phyloP scores from a whole-genome alignment of 345 rosid species.

The Nephelium lappaceum region DNA sequence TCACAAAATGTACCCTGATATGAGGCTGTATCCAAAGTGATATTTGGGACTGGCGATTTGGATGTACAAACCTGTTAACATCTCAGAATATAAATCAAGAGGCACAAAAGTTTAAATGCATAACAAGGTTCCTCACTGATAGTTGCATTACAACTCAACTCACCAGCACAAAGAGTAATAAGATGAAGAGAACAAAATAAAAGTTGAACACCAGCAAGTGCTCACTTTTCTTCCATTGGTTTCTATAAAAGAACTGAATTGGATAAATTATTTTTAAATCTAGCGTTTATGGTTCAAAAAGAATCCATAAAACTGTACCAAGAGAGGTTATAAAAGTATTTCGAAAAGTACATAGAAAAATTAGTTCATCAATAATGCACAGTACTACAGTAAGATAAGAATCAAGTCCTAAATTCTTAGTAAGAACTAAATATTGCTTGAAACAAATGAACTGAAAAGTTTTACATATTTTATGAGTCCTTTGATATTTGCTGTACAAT shows the following conservation, averaged over 20 bases:
- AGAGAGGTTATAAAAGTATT: not conserved
- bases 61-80: slow-evolving; percentile 68
- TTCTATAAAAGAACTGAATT: not conserved
- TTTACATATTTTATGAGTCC: not conserved
- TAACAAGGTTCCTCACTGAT: slow-evolving; percentile 13
- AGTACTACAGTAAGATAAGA: not conserved
- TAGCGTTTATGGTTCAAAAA: not conserved
- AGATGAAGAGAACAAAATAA: not conserved
- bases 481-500: not conserved
- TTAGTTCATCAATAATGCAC: slow-evolving; percentile 8
- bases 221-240: too few species aligned
- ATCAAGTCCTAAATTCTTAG: not conserved
- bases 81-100: slow-evolving; percentile 27
- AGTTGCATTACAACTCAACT: not conserved
- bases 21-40: slow-evolving; percentile 95
- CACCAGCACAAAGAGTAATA: not conserved
- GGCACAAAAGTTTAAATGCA: slow-evolving; percentile 10
- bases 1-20: slow-evolving; percentile 55
- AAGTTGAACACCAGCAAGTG: not conserved
- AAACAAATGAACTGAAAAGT: not conserved
- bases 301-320: not conserved
- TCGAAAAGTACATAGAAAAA: not conserved
- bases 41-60: slow-evolving; percentile 75
- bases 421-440: slow-evolving; percentile 10
- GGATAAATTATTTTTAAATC: not conserved